Evolutionary conservation across 495 filamentous ascomycete genomes (phyloP).

Genomic region (Cercophora newfieldiana): DNA sequence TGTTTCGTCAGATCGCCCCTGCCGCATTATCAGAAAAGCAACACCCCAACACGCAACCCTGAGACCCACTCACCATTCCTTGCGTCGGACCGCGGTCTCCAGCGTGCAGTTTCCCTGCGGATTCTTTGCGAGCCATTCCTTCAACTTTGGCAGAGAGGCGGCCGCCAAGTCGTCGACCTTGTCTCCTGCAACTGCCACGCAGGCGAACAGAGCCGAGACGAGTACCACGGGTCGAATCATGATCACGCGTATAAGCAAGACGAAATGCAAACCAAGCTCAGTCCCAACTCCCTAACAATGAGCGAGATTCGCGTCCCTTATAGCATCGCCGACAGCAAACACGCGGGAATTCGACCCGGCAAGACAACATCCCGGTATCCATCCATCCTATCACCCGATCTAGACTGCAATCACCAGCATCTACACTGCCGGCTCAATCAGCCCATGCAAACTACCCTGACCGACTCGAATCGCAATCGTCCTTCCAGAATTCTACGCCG

Average conservation of each 20-base stretch:
- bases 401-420: background rate
- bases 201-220: background rate
- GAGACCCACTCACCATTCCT: constrained; percentile 21
- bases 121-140: constrained; percentile 29
- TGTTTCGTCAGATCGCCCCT: constrained; percentile 50
- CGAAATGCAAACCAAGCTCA: background rate
- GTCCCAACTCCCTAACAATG: background rate
- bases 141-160: constrained; percentile 21
- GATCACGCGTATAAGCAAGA: background rate
- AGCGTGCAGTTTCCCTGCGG: constrained; percentile 25
- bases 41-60: too few relatives aligned
- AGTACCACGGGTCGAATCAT: constrained; percentile 1
- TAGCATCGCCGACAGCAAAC: background rate
- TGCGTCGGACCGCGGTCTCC: constrained; percentile 24
- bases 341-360: background rate
- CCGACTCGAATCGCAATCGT: background rate
- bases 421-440: constrained; percentile 1
- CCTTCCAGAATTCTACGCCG: background rate
- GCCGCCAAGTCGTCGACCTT: constrained; percentile 22
- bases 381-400: background rate
- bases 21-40: background rate
- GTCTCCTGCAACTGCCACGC: constrained; percentile 8
- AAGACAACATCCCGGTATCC: background rate
- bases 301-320: background rate
- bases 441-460: background rate